These are phyloP conservation scores for Apiotrichum sp. DNA, from an alignment of 1,284 basidiomycete species.

Conservation along the genomic window DNA sequence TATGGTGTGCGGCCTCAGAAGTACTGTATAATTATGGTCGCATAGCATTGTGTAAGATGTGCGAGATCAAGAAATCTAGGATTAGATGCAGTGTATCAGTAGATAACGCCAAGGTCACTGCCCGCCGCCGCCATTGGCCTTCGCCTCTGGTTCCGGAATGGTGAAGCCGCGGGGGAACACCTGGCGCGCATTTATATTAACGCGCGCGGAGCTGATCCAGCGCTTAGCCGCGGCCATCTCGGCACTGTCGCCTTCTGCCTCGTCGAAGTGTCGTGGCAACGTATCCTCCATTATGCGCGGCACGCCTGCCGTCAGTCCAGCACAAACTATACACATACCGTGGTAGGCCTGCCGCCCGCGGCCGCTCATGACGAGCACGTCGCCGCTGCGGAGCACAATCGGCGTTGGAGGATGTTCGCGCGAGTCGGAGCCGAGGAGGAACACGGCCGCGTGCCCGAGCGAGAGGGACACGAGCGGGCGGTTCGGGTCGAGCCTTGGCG, in stretches of 20 bases:
- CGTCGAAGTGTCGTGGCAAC: conserved; percentile 59
- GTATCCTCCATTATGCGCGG: conserved; percentile 76
- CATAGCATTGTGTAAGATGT: too few relatives aligned
- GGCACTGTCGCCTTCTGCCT: conserved; percentile 23
- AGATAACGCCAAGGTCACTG: too few relatives aligned
- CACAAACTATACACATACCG: conserved; percentile 50
- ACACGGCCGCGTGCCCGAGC: conserved; percentile 79
- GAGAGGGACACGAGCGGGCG: conserved; percentile 83
- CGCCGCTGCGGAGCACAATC: conserved; percentile 76
- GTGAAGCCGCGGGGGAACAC: conserved; percentile 50
- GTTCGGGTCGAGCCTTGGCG: conserved; percentile 56
- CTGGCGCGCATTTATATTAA: conserved; percentile 86
- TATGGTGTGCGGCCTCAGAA: too few relatives aligned
- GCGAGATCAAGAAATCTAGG: too few relatives aligned
- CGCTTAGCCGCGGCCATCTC: conserved; percentile 52
- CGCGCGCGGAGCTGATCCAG: conserved; percentile 50
- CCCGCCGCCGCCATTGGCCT: too few relatives aligned
- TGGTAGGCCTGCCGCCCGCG: conserved; percentile 76
- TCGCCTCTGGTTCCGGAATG: too few relatives aligned
- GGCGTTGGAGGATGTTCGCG: conserved; percentile 69
- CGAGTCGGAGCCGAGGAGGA: conserved; percentile 74
- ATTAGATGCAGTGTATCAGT: too few relatives aligned
- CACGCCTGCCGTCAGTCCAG: conserved; percentile 54
- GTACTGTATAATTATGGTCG: too few relatives aligned
- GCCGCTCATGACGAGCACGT: conserved; percentile 87